Evolutionary conservation across 768 basidiomycete genomes (phyloP).

Genomic region (Suillus brevipes): DNA sequence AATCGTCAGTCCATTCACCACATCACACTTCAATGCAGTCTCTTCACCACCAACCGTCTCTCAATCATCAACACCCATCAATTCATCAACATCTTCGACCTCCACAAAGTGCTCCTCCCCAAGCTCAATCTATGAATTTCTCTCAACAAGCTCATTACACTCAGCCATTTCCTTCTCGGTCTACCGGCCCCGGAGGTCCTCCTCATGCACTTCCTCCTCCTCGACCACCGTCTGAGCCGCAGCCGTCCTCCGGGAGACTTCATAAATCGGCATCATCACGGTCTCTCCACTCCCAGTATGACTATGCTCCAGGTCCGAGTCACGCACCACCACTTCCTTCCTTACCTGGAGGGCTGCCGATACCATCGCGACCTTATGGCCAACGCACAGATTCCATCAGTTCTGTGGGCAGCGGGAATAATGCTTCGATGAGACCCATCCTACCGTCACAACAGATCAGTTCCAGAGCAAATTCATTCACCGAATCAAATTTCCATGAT

Average conservation of each 20-base stretch:
- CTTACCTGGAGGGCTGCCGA: conserved; percentile 34
- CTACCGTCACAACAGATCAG: conserved; percentile 63
- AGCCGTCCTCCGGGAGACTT: conserved; percentile 26
- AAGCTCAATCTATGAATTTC: conserved; percentile 22
- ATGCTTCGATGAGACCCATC: conserved; percentile 50
- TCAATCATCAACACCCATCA: conserved; percentile 15
- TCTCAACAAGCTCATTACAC: conserved; percentile 13
- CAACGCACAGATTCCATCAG: conserved; percentile 23
- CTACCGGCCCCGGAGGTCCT: conserved; percentile 16
- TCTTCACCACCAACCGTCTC: conserved; percentile 27
- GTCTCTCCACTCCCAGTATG: conserved; percentile 56
- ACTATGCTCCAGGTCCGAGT: conserved; percentile 35
- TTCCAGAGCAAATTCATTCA: conserved; percentile 52
- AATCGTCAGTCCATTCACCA: conserved; percentile 27
- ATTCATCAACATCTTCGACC: conserved; percentile 15
- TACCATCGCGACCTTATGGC: conserved; percentile 27
- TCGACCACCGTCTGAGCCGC: conserved; percentile 53
- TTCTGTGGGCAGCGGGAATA: conserved; percentile 6
- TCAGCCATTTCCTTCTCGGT: conserved; percentile 14
- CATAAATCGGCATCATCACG: conserved; percentile 59
- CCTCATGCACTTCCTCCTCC: conserved; percentile 26
- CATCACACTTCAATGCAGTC: conserved; percentile 28
- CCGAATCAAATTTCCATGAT: conserved; percentile 56
- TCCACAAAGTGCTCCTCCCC: conserved; percentile 16
- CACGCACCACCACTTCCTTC: conserved; percentile 40